A percentile compares a stretch with the other conserved stretches of the same genome.
phyloP scores from a whole-genome alignment of 2,329 filamentous ascomycete species.

The Aspergillus transmontanensis region DNA sequence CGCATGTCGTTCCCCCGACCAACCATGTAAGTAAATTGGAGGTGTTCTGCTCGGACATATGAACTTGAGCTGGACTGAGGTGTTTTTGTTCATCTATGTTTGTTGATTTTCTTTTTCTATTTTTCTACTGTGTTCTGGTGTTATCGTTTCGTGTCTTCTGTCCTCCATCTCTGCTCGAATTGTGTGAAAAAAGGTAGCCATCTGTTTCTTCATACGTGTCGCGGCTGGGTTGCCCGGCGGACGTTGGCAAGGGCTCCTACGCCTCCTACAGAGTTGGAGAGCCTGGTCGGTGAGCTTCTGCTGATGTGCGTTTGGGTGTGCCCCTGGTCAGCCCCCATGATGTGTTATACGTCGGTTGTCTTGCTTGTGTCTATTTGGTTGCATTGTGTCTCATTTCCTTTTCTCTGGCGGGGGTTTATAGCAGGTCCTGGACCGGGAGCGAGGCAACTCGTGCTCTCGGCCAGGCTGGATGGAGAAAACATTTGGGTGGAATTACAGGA shows the following conservation, averaged over 20 bases:
- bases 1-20: slow-evolving; percentile 20
- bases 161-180: slow-evolving; percentile 1
- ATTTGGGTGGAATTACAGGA: slow-evolving; percentile 7
- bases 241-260: neutral
- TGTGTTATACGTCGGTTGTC: slow-evolving; percentile 21
- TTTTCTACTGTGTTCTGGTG: slow-evolving; percentile 10
- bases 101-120: slow-evolving; percentile 7
- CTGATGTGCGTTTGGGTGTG: slow-evolving; percentile 7
- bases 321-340: slow-evolving; percentile 17
- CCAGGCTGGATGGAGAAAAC: slow-evolving; percentile 4
- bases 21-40: slow-evolving; percentile 26
- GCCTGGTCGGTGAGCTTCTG: neutral
- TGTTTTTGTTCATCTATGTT: neutral
- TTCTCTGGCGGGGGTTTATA: slow-evolving; percentile 1
- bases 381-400: slow-evolving; percentile 17
- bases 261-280: neutral
- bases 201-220: slow-evolving; percentile 20
- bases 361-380: slow-evolving; percentile 15
- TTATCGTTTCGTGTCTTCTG: neutral
- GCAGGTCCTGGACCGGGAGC: slow-evolving; percentile 7
- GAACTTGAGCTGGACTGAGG: slow-evolving; percentile 19
- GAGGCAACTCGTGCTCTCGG: neutral
- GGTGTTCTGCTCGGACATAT: slow-evolving; percentile 23
- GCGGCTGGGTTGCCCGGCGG: slow-evolving; percentile 14
- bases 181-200: slow-evolving; percentile 11